Conservation (phyloP, 2,329 filamentous ascomycete species). For the Pestalotiopsis sp. region DNA sequence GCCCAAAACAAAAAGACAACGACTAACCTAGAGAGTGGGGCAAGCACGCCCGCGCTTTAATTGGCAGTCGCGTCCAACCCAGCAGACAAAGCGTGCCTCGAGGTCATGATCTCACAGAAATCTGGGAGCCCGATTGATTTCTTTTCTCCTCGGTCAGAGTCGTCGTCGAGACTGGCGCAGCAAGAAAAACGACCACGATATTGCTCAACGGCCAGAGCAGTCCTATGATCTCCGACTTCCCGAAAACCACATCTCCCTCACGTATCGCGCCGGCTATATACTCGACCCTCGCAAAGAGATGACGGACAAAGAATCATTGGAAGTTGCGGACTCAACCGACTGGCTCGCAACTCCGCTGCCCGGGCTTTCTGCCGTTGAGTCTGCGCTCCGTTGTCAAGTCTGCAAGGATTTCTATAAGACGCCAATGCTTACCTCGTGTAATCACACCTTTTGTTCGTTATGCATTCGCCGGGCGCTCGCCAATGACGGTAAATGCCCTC, state of each 20-base stretch:
- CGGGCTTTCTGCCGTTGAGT: constrained; percentile 73
- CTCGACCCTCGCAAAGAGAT: not conserved
- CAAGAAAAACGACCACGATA: not conserved
- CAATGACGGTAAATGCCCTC: constrained; percentile 83
- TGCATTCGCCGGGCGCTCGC: constrained; percentile 89
- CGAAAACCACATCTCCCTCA: not conserved
- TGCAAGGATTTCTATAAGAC: constrained; percentile 98
- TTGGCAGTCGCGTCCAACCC: constrained; percentile 17
- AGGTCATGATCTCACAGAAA: not conserved
- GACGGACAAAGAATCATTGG: constrained; percentile 18
- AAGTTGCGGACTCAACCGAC: constrained; percentile 79
- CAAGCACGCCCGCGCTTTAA: constrained; percentile 4
- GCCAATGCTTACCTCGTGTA: constrained; percentile 93
- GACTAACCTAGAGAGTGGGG: not conserved
- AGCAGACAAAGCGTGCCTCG: not conserved
- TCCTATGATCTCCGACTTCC: too few relatives aligned
- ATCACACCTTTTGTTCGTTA: constrained; percentile 94
- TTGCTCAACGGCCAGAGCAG: not conserved
- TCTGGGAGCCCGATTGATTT: not conserved
- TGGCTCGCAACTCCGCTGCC: constrained; percentile 75
- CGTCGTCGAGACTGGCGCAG: not conserved
- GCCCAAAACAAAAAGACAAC: not conserved
- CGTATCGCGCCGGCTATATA: not conserved
- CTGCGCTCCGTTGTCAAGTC: constrained; percentile 88
- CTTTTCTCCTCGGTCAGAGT: not conserved